Evolutionary conservation across 1,284 basidiomycete species (phyloP), one percentile per base, ranked within the genome.

Genomic region (Ustilago sp.): DNA sequence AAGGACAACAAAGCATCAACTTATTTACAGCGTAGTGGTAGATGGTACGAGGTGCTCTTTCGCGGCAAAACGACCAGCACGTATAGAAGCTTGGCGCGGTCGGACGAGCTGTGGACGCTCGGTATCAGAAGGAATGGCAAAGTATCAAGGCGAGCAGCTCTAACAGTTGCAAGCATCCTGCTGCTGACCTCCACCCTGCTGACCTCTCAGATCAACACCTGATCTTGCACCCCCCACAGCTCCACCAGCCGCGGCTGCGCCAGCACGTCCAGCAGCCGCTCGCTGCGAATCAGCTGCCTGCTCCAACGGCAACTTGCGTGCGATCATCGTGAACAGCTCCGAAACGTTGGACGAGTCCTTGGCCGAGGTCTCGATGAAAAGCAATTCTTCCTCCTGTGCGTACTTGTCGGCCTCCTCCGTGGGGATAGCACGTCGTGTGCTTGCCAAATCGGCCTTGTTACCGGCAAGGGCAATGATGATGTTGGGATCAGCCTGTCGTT

Each of bases 281-380:
- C 73, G 58, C 51, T 79, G 78, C 17, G 80, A 67, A 23, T 73
- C 69, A 28, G 74, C 64, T 11, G 80, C 80, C 65, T 74, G 79
- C 52, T 85, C 84, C 13, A 81, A 58, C 12, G 84, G 84, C 59
- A 85, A 61, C 66, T 83, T 85, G 57, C 82, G 76, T 23, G 84
- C 83, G 19, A 85, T 79, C 67, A 77, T 78, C 32, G 81, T 80
- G 32, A 85, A 85, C 36, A 98, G 81, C 65, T 94, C 93, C 58
- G 91, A 88, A 31, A 98, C 95, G 72, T 94, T 94, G 70, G 94
- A 92, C 47, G 95, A 94, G 38, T 91, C 89, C 90, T 98, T 98
- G 57, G 95, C 95, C 86, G 93, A 95, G 1, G 95, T 95, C 88
- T 98, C 95, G 64, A 91, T 91, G 92, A 96, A 98, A 90, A 98